Evolutionary conservation across 208 protist species (phyloP), one percentile per base, ranked within the genome.

Genomic region (Trypanosoma grayi): DNA sequence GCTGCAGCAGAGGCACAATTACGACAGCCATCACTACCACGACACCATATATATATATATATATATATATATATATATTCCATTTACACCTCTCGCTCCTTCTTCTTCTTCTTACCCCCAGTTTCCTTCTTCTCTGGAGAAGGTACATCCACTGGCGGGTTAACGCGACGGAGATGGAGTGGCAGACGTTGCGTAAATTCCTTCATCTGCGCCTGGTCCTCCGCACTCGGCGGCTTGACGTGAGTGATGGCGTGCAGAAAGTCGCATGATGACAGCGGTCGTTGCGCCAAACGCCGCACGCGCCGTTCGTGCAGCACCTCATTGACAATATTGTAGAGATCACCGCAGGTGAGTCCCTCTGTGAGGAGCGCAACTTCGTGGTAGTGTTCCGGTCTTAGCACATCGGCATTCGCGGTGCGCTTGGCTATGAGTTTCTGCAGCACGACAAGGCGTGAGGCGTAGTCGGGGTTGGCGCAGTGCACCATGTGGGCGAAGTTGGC

Each of bases 391-490:
- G 41, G 48, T 2, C 62, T 68, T 27, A 79, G 36, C 8, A 45
- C 54, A 13, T 66, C 54, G 2, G 27, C 39, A 16, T 77, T 46
- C 7, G 39, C 36, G 25, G 70, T 53, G 16, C 53, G 60, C n/a
- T 54, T n/a, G 6, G 39, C 30, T 13, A 93, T 56, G 39, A 95
- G 87, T 33, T 61, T 24, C 13, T 66, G 63, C 53, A 97, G 86
- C 22, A 98, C 63, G 48, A 59, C 44, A 22, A 87, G 41, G 16
- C 92, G 90, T 6, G 90, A 86, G 20, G 80, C 84, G 72, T 97
- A 97, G 76, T 97, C 83, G 0, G 95, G 95, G 25, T 70, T 48
- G 18, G 80, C 74, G 30, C 90, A 81, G 64, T 91, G 86, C 9
- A 98, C 30, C 14, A 85, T 85, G 16, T 84, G 79, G 44, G 81